Evolutionary conservation across 2,329 filamentous ascomycete species (phyloP).

Genomic region (Gnomoniopsis sp.): DNA sequence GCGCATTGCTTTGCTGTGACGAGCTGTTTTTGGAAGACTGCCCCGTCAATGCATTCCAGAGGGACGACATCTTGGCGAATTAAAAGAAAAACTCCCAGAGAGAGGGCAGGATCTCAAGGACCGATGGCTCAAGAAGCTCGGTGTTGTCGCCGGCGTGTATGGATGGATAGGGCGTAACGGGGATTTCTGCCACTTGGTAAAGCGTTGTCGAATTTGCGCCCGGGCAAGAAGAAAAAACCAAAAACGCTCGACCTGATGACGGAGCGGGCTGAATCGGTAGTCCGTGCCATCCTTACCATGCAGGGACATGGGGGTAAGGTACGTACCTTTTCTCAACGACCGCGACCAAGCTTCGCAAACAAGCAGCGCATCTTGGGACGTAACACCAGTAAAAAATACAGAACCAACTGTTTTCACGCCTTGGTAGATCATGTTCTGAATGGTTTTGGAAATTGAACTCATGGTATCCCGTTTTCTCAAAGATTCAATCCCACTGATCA

Average conservation of each 20-base stretch:
- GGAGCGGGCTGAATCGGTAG: too few species aligned
- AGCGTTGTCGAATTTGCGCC: too few species aligned
- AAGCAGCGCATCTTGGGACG: too few species aligned
- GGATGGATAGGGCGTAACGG: neutral
- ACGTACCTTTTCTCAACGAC: too few species aligned
- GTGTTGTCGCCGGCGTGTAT: neutral
- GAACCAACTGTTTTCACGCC: neutral
- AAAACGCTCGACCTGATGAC: too few species aligned
- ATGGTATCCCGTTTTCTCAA: neutral
- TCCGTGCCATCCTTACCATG: too few species aligned
- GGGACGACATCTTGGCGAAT: slow-evolving; percentile 46
- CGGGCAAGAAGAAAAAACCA: too few species aligned
- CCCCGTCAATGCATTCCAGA: slow-evolving; percentile 62
- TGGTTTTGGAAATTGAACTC: too few species aligned
- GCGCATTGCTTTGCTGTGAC: slow-evolving; percentile 35
- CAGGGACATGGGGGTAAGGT: too few species aligned
- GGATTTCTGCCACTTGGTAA: too few species aligned
- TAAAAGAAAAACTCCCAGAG: slow-evolving; percentile 8
- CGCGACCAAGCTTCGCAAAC: too few species aligned
- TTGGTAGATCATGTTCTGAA: too few species aligned
- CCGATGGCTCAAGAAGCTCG: neutral
- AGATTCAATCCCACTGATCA: neutral
- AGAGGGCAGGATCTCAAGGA: neutral
- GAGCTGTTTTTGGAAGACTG: slow-evolving; percentile 46
- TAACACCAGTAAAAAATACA: neutral